Percentiles rank a stretch among this genome's conserved stretches.
phyloP scores from a whole-genome alignment of 2,329 filamentous ascomycete genomes.

The Seiridium cupressi region DNA sequence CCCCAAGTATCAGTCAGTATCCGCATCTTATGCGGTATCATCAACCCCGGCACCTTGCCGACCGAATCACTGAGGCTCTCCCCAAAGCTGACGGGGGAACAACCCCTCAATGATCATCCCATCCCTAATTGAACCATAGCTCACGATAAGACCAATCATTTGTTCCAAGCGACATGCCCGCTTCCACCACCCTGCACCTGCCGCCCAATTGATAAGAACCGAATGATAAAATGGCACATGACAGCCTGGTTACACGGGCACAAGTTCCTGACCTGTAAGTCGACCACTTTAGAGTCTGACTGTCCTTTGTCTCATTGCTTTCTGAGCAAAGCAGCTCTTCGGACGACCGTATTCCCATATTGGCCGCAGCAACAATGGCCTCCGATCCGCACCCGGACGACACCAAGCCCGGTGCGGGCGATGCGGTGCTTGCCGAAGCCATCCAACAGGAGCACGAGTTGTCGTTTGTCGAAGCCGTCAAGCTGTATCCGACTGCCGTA shows the following conservation, averaged over 20 bases:
- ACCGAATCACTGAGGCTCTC: neutral
- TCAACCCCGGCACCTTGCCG: too few relatives aligned
- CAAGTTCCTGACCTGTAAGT: neutral
- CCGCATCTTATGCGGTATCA: too few relatives aligned
- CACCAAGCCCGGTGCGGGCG: conserved; percentile 12
- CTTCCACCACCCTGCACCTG: neutral
- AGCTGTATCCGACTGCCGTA: conserved; percentile 43
- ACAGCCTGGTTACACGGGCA: neutral
- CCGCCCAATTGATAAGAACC: neutral
- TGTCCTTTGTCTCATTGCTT: neutral
- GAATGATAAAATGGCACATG: conserved; percentile 4
- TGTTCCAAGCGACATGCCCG: neutral
- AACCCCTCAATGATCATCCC: conserved; percentile 1
- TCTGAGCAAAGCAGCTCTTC: neutral
- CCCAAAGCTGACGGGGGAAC: too few relatives aligned
- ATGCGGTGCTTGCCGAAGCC: conserved; percentile 29
- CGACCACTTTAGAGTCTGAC: neutral
- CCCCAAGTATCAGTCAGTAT: too few relatives aligned
- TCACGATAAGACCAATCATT: neutral
- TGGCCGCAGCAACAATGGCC: neutral
- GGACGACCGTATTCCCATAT: neutral
- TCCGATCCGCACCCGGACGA: conserved; percentile 1
- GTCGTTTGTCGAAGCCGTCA: conserved; percentile 37
- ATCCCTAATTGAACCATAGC: neutral
- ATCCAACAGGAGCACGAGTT: conserved; percentile 38